Evolutionary conservation across 495 filamentous ascomycete genomes (phyloP).

Genomic region (Tuber magnatum): DNA sequence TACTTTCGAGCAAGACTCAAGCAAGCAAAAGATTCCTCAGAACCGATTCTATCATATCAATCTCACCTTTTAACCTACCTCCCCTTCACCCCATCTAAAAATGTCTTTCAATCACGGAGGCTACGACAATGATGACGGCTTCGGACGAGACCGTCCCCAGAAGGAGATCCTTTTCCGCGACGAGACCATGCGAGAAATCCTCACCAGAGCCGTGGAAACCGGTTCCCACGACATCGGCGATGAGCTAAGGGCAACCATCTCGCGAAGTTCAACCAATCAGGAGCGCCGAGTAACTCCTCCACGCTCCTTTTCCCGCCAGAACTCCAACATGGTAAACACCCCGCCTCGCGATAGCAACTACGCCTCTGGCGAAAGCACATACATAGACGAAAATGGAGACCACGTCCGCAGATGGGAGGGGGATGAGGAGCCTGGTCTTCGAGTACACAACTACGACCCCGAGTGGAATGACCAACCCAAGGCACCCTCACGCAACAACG

Average conservation of each 20-base stretch:
- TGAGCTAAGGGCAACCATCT: background rate
- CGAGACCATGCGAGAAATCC: slow-evolving; percentile 1
- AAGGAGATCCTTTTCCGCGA: background rate
- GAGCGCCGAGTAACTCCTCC: background rate
- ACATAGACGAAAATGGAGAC: background rate
- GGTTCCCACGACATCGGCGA: background rate
- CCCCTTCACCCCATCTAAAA: slow-evolving; percentile 1
- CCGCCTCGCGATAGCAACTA: background rate
- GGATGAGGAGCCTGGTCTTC: background rate
- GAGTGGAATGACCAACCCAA: background rate
- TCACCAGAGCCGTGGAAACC: background rate
- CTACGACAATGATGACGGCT: background rate
- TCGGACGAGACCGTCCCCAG: background rate
- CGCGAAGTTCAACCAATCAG: background rate
- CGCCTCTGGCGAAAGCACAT: background rate
- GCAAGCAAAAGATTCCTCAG: background rate
- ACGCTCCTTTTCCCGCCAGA: background rate
- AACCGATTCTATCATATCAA: background rate
- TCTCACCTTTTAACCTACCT: background rate
- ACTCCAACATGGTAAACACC: background rate
- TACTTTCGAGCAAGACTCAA: slow-evolving; percentile 1
- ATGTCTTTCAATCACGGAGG: slow-evolving; percentile 1
- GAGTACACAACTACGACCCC: background rate
- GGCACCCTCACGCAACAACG: background rate
- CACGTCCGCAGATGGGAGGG: background rate